Base-by-base conservation (phyloP, 2,329 filamentous ascomycete genomes). In the Curvularia eragrostidis region DNA sequence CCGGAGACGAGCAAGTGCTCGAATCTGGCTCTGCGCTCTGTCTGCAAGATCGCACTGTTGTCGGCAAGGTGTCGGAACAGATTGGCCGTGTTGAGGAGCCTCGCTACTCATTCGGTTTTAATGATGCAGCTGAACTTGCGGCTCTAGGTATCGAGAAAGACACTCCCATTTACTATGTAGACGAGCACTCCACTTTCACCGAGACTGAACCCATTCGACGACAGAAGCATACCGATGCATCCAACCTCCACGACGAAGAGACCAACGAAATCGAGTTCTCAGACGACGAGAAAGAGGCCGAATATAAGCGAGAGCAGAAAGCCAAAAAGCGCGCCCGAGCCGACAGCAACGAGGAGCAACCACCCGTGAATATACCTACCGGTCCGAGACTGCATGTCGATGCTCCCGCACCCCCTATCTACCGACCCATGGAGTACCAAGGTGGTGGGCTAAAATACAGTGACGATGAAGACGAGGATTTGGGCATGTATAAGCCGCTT, bases 221-320 rank as follows among this genome's bases (percentile, higher is more conserved):
- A 51, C 75, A 90, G 69, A 98, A 96, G 79, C 92, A 93, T 58
- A 95, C 92, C 9, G 95, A 99, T 76, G 94, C 95, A 8, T 96
- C 92, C 50, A 98, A 98, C 73, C 84, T 97, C 53, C 90, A 97
- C 76, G 95, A 98, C 66, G 95, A 99, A 75, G 94, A 98, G 78
- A 85, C 90, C 30, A 91, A 96, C 36, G 94, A 98, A 74, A 85
- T 92, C 67, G 95, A 98, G 73, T 98, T 98, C 75, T 97, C 94
- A 0, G 95, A 99, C 66, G 95, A 99, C 69, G 95, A 99, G 78
- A 90, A 91, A 66, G 95, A 99, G 77, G 89, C 90, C 7, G 91
- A 93, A 67, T 87, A 92, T 73, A 96, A 80, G 69, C 74, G 74
- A 52, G 69, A 73, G 60, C 62, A 73, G 63, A 87, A 88, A 82